Conservation (phyloP, 345 rosid species). For the Eucalyptus sideroxylon region DNA sequence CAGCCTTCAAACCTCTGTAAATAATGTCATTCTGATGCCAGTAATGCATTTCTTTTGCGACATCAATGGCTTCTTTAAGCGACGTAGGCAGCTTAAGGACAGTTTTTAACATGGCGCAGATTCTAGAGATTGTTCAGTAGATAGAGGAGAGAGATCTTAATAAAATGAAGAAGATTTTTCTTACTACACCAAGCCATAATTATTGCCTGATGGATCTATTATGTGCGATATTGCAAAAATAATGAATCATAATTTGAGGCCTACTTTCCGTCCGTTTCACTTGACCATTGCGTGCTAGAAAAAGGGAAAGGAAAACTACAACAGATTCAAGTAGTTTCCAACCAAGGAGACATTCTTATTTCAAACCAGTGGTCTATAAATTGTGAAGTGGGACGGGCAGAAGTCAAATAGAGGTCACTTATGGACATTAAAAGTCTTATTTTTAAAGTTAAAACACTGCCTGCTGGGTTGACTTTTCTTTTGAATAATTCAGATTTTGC, state of each 20-base stretch:
- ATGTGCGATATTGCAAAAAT: not conserved
- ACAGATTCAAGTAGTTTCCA: not conserved
- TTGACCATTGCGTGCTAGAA: not conserved
- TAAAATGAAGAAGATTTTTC: not conserved
- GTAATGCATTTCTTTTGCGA: conserved; percentile 9
- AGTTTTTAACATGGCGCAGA: not conserved
- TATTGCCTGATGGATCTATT: not conserved
- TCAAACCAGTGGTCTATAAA: not conserved
- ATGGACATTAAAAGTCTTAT: not conserved
- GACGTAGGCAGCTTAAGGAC: not conserved
- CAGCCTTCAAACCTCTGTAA: conserved; percentile 11
- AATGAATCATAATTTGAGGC: not conserved
- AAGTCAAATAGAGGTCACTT: not conserved
- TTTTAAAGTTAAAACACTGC: not conserved
- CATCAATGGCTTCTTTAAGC: conserved; percentile 7
- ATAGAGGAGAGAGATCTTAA: not conserved
- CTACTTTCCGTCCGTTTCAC: not conserved
- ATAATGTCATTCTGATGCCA: conserved; percentile 10
- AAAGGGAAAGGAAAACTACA: not conserved
- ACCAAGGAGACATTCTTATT: not conserved
- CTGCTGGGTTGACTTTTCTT: not conserved
- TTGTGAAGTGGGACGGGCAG: not conserved
- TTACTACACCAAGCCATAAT: not conserved
- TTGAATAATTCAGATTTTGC: not conserved
- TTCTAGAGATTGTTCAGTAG: not conserved